A percentile compares a stretch with the other conserved stretches of the same genome.
Conservation (phyloP, 768 basidiomycete species). For the Asterophora lycoperdoides region DNA sequence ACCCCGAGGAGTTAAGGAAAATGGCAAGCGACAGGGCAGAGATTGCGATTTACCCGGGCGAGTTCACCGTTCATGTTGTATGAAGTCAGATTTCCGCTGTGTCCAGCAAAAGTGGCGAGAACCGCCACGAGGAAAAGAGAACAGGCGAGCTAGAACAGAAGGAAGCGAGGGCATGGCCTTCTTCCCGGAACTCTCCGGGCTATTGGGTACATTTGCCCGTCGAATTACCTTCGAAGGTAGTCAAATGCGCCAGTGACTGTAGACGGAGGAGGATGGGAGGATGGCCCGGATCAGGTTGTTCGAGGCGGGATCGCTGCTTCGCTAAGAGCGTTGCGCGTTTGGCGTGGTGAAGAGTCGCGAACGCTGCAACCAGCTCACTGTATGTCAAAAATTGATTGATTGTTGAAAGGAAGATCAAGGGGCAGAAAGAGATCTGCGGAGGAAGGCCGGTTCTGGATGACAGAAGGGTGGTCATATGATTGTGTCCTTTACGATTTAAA, state of each 20-base stretch:
- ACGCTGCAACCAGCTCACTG: conserved; percentile 7
- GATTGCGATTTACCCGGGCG: conserved; percentile 20
- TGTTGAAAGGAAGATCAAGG: conserved; percentile 28
- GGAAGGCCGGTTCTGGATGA: conserved; percentile 16
- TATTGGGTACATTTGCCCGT: conserved; percentile 4
- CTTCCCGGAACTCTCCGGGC: conserved; percentile 12
- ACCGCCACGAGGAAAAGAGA: conserved; percentile 14
- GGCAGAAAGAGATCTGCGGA: conserved; percentile 32
- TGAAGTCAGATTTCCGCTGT: conserved; percentile 11
- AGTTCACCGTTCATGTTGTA: conserved; percentile 14
- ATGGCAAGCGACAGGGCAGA: conserved; percentile 2
- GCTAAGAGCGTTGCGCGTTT: conserved; percentile 1
- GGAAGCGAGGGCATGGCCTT: conserved; percentile 11
- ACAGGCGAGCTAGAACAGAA: conserved; percentile 25
- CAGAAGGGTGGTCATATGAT: conserved; percentile 10
- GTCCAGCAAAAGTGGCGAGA: conserved; percentile 14
- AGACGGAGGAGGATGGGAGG: conserved; percentile 9
- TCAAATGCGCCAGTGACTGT: conserved; percentile 2
- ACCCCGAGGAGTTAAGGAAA: conserved; percentile 19
- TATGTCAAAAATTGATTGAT: conserved; percentile 21
- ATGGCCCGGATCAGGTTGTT: conserved; percentile 6
- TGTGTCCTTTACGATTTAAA: conserved; percentile 15
- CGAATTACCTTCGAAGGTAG: conserved; percentile 14
- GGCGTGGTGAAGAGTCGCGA: conserved; percentile 1
- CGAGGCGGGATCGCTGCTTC: not conserved